phyloP scores from a whole-genome alignment of 106 monocot genomes.

The Apostasia shenzhenica region DNA sequence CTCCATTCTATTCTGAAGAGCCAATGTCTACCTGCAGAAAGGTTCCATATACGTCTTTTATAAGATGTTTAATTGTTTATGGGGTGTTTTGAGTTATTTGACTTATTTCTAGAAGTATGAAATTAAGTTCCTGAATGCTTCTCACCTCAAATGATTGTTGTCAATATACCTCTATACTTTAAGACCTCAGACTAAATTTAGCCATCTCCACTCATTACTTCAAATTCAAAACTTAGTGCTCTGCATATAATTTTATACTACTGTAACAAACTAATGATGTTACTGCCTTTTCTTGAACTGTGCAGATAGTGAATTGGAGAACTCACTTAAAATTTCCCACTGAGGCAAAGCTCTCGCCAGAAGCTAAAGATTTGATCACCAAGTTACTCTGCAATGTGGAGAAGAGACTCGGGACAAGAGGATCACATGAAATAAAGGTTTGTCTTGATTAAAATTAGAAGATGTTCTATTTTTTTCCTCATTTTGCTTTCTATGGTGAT shows the following conservation, averaged over 20 bases:
- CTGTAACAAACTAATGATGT: no score
- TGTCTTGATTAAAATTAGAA: background rate
- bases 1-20: conserved; percentile 62
- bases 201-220: no score
- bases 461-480: background rate
- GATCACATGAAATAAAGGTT: conserved; percentile 37
- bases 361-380: conserved; percentile 40
- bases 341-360: conserved; percentile 27
- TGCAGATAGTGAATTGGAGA: conserved; percentile 42
- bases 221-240: no score
- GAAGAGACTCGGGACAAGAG: conserved; percentile 28
- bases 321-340: conserved; percentile 37
- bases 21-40: conserved; percentile 55
- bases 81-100: no score
- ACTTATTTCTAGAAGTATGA: no score
- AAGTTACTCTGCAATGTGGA: conserved; percentile 32
- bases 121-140: background rate
- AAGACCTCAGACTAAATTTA: no score
- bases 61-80: no score
- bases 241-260: no score
- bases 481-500: background rate
- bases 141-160: background rate
- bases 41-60: conserved; percentile 16
- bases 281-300: background rate
- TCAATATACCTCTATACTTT: background rate